Base-by-base conservation (phyloP, 2,329 filamentous ascomycete species). In the Pseudohalonectria lignicola region DNA sequence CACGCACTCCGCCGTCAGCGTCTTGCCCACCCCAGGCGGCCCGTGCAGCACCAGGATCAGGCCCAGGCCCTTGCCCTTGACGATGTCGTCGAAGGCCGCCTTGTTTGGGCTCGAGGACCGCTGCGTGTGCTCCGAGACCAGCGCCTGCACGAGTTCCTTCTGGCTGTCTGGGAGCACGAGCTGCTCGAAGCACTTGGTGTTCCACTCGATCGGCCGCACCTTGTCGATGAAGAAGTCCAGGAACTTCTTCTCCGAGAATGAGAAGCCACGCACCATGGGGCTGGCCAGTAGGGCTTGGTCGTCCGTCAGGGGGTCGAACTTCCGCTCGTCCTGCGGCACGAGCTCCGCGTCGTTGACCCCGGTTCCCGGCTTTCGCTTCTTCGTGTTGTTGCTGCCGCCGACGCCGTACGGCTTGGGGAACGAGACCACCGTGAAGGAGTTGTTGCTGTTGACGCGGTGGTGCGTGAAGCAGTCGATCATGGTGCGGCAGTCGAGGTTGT, bases 401-500 rank as follows among this genome's bases (percentile, higher is more conserved):
- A 6, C 39, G 36, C 2, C 40, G 23, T 26, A 8, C 2, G 18
- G 30, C 19, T 15, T 28, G 10, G 36, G 16, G 47, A 43, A 43
- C 17, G 33, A 9, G 8, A 12, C 17, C 16, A 40, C 28, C n/a
- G n/a, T 30, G 19, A 36, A 40, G 6, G 39, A 20, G 5, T 9
- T 25, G 15, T 54, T 51, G 10, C 50, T 39, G 18, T 51, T 48
- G 31, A 53, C 33, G 9, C 53, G 45, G 26, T 53, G 50, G 45
- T 51, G 58, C 7, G 57, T 59, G 41, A 53, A 53, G 45, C 50
- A 51, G 40, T 61, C 58, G 26, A 62, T 50, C 55, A 61, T 60
- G 35, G 60, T 51, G 19, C 55, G 54, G 1, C 57, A 54, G 10
- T 48, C 44, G 28, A 59, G 49, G 36, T 51, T 49, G 36, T 53